Percentiles rank a stretch among this genome's conserved stretches.
phyloP scores from a whole-genome alignment of 1,284 basidiomycete genomes.

The Mycena citricolor region DNA sequence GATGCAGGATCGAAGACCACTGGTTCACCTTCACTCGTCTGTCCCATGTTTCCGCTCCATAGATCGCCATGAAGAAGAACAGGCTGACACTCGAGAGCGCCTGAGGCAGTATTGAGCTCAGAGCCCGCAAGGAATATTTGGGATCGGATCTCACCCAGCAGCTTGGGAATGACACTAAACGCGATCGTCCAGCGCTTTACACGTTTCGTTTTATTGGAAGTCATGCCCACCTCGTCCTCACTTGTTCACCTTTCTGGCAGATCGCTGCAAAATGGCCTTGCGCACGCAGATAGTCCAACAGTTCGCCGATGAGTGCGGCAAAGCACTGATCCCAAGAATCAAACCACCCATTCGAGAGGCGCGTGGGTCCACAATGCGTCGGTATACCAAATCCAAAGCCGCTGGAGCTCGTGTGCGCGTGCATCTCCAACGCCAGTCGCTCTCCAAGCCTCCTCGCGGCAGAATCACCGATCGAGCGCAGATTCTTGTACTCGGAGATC shows the following conservation, averaged over 20 bases:
- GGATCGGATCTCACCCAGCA: slow-evolving; percentile 48
- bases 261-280: slow-evolving; percentile 49
- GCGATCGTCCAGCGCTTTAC: too few species aligned
- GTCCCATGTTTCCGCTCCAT: slow-evolving; percentile 80
- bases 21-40: slow-evolving; percentile 53
- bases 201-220: too few species aligned
- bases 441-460: slow-evolving; percentile 57
- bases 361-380: slow-evolving; percentile 80
- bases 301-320: slow-evolving; percentile 63
- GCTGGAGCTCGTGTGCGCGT: slow-evolving; percentile 49
- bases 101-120: slow-evolving; percentile 24
- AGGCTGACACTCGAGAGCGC: slow-evolving; percentile 60
- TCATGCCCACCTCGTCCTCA: slow-evolving; percentile 62
- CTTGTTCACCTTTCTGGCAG: slow-evolving; percentile 52
- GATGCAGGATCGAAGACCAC: slow-evolving; percentile 83
- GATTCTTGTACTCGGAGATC: slow-evolving; percentile 73
- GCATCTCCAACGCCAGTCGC: slow-evolving; percentile 66
- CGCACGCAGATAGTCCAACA: slow-evolving; percentile 55
- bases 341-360: slow-evolving; percentile 76
- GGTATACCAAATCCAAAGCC: slow-evolving; percentile 77
- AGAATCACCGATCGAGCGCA: slow-evolving; percentile 45
- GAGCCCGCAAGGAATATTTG: neutral
- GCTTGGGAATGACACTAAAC: slow-evolving; percentile 71
- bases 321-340: slow-evolving; percentile 74
- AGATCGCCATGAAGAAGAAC: slow-evolving; percentile 86